Evolutionary conservation across 306 rosid species (phyloP).

Genomic region (Betula pendula): DNA sequence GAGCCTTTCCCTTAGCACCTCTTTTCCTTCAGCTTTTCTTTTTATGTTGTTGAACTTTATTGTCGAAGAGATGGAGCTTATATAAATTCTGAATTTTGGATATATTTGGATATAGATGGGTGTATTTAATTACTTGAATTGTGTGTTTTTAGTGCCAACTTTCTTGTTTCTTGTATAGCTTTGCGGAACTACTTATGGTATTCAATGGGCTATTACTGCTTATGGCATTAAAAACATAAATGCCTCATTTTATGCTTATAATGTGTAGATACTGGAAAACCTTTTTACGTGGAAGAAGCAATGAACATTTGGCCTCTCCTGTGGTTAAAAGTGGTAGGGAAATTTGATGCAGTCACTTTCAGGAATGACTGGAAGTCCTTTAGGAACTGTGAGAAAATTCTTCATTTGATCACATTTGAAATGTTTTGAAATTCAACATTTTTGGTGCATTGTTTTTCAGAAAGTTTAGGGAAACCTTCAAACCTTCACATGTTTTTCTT

Average conservation of each 20-base stretch:
- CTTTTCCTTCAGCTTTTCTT: slow-evolving; percentile 2
- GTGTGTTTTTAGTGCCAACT: neutral
- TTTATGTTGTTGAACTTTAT: neutral
- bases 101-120: slow-evolving; percentile 1
- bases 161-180: neutral
- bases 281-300: neutral
- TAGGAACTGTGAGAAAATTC: no score
- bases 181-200: neutral
- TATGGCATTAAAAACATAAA: no score
- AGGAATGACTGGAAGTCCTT: neutral
- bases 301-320: neutral
- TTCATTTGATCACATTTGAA: no score
- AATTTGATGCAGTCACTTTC: neutral
- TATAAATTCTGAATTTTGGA: slow-evolving; percentile 10
- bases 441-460: no score
- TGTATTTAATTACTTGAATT: neutral
- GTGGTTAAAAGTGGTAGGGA: neutral
- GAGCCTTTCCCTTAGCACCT: slow-evolving; percentile 25
- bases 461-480: no score
- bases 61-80: slow-evolving; percentile 16
- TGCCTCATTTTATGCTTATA: neutral
- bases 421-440: no score
- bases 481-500: no score
- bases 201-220: no score
- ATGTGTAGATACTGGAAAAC: neutral